Evolutionary conservation across 2,329 filamentous ascomycete genomes (phyloP), one percentile per base, ranked within the genome.

Genomic region (Aureobasidium sp.): DNA sequence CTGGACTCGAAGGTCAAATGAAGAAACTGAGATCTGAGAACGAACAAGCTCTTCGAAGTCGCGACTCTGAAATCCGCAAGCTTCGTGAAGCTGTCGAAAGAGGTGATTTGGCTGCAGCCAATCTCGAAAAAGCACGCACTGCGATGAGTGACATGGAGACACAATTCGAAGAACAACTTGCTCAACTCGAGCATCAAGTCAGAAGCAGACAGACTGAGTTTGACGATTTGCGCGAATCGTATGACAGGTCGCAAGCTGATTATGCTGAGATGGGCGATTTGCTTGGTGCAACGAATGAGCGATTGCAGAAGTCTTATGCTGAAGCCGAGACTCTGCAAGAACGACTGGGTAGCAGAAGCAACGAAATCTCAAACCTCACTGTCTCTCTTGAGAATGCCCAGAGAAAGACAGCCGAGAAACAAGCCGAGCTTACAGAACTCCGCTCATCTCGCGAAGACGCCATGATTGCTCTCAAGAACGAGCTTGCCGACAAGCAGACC

Each of bases 1-100:
- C 48, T 10, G 48, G 41, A n/a, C 48, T 51, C 21, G 48, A 51
- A 29, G 19, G 37, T 14, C 37, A 30, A 24, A 51, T 51, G 48
- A 51, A 51, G 19, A 40, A 51, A 27, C 7, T 51, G 14, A 32
- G 48, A 41, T 17, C 19, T 4, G 48, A 51, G 12, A 51, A 51
- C n/a, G 48, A 51, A 27, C 37, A 51, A 32, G 37, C 48, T 7
- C 38, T 51, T 19, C 35, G 48, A 12, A 51, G 37, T 25, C 35
- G 37, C 16, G 48, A 51, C 32, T 32, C 29, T 4, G 48, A 51
- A 17, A 51, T 51, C 12, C 37, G 37, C 37, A 51, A 51, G 21
- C 48, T 51, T 27, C 37, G 37, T 25, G 48, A 51, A 17, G 37
- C 48, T 41, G 48, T 34, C 2, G 48, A 41, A n/a, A 39, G 45